Evolutionary conservation across 768 basidiomycete species (phyloP).

Genomic region (Naganishia onofrii): DNA sequence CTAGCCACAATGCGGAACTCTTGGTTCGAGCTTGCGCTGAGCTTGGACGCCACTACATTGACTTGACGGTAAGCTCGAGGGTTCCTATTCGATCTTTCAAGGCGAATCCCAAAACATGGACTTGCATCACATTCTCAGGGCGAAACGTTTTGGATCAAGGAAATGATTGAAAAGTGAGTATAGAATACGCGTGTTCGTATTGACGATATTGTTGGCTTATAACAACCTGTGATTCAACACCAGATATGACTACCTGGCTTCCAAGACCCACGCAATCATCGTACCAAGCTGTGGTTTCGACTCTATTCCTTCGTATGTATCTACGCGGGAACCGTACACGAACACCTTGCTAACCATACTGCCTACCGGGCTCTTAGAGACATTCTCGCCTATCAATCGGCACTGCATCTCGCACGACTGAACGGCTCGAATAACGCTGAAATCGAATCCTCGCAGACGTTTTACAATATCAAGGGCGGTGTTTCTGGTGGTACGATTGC

Average conservation of each 20-base stretch:
- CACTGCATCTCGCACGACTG: slow-evolving; percentile 29
- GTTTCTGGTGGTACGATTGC: slow-evolving; percentile 67
- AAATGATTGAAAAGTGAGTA: slow-evolving; percentile 63
- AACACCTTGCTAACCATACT: background rate
- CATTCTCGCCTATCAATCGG: slow-evolving; percentile 60
- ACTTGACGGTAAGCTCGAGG: slow-evolving; percentile 58
- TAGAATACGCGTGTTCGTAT: background rate
- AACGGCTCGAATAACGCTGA: slow-evolving; percentile 53
- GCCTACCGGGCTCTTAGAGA: slow-evolving; percentile 54
- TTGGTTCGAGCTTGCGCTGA: slow-evolving; percentile 62
- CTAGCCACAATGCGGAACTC: slow-evolving; percentile 45
- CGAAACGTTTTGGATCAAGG: slow-evolving; percentile 65
- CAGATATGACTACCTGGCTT: slow-evolving; percentile 72
- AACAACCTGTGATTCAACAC: slow-evolving; percentile 7
- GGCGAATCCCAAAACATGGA: background rate
- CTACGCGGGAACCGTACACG: background rate
- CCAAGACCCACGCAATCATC: slow-evolving; percentile 68
- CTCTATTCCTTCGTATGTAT: slow-evolving; percentile 46
- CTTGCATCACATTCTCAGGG: slow-evolving; percentile 41
- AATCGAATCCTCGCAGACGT: slow-evolving; percentile 59
- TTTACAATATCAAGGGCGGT: slow-evolving; percentile 56
- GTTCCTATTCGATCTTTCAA: background rate
- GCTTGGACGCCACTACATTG: slow-evolving; percentile 77
- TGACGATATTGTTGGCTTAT: background rate
- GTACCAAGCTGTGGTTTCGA: slow-evolving; percentile 71